A percentile compares a stretch with the other conserved stretches of the same genome.
These are phyloP conservation scores for Xerocomellus intermedius DNA, from an alignment of 768 basidiomycete species.

Conservation along the genomic window DNA sequence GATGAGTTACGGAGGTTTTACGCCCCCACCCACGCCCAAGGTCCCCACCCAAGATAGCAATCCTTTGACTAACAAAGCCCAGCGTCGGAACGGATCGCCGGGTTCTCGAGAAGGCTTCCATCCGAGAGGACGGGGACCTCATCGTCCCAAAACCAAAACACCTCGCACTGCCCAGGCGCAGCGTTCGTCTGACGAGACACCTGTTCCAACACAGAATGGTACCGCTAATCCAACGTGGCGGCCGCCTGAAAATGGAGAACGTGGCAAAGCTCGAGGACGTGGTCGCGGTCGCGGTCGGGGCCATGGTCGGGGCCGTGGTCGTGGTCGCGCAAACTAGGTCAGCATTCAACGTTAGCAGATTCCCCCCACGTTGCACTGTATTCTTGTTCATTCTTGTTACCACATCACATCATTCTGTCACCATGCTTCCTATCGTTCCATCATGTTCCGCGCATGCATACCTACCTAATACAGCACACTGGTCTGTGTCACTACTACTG, in stretches of 20 bases:
- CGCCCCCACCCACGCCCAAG: slow-evolving; percentile 40
- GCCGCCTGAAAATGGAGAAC: slow-evolving; percentile 25
- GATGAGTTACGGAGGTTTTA: slow-evolving; percentile 49
- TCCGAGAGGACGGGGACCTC: slow-evolving; percentile 9
- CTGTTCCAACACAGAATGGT: slow-evolving; percentile 13
- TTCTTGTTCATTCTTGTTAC: slow-evolving; percentile 21
- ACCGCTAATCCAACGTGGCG: slow-evolving; percentile 7
- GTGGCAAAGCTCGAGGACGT: slow-evolving; percentile 39
- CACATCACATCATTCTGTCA: slow-evolving; percentile 18
- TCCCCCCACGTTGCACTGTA: slow-evolving; percentile 18
- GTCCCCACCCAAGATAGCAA: slow-evolving; percentile 8
- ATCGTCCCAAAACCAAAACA: slow-evolving; percentile 4
- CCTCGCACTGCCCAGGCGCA: neutral
- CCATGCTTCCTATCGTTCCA: slow-evolving; percentile 18
- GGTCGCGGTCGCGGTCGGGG: slow-evolving; percentile 42
- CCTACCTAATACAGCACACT: slow-evolving; percentile 17
- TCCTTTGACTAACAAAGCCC: slow-evolving; percentile 13
- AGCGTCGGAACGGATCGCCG: slow-evolving; percentile 10
- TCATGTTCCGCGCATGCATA: slow-evolving; percentile 23
- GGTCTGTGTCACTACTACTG: slow-evolving; percentile 10
- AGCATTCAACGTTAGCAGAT: slow-evolving; percentile 1
- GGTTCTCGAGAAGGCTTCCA: slow-evolving; percentile 3
- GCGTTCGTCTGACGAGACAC: neutral
- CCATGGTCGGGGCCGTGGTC: slow-evolving; percentile 38
- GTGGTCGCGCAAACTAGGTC: slow-evolving; percentile 33